These are phyloP conservation scores for Bjerkandera adusta DNA, from an alignment of 1,284 basidiomycete species.

Conservation along the genomic window DNA sequence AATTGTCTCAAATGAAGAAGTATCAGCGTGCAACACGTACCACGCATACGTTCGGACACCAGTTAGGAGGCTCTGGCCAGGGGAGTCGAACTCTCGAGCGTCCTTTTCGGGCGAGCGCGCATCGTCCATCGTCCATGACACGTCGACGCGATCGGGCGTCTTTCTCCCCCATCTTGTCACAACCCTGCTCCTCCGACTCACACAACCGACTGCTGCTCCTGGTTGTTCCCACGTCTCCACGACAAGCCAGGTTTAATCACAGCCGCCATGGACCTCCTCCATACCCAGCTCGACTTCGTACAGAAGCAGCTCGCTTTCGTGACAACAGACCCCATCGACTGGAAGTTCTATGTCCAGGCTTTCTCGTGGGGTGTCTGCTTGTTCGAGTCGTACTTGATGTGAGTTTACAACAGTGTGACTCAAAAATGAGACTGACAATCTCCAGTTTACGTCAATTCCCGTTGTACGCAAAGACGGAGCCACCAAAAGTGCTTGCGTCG, in stretches of 20 bases:
- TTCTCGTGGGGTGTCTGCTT: constrained; percentile 80
- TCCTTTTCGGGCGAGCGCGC: no score
- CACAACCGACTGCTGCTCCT: background rate
- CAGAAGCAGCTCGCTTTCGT: constrained; percentile 44
- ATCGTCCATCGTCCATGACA: background rate
- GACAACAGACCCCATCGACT: constrained; percentile 34
- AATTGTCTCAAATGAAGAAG: no score
- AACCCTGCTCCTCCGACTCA: background rate
- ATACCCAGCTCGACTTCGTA: constrained; percentile 45
- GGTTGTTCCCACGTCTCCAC: background rate
- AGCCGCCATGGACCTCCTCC: constrained; percentile 27
- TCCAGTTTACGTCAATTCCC: constrained; percentile 80
- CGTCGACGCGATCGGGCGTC: background rate
- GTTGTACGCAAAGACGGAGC: constrained; percentile 74
- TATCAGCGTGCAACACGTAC: no score
- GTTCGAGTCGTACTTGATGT: constrained; percentile 85
- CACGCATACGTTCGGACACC: no score
- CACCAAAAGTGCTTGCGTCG: constrained; percentile 70
- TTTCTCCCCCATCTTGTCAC: background rate
- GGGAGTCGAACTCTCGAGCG: no score
- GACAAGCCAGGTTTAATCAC: background rate
- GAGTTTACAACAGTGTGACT: constrained; percentile 27
- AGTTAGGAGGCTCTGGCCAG: no score
- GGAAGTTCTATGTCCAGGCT: constrained; percentile 43
- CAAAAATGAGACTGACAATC: constrained; percentile 1